These are phyloP conservation scores for Chrysopogon serrulatus DNA, from an alignment of 176 grass and related monocot genomes.

Conservation along the genomic window DNA sequence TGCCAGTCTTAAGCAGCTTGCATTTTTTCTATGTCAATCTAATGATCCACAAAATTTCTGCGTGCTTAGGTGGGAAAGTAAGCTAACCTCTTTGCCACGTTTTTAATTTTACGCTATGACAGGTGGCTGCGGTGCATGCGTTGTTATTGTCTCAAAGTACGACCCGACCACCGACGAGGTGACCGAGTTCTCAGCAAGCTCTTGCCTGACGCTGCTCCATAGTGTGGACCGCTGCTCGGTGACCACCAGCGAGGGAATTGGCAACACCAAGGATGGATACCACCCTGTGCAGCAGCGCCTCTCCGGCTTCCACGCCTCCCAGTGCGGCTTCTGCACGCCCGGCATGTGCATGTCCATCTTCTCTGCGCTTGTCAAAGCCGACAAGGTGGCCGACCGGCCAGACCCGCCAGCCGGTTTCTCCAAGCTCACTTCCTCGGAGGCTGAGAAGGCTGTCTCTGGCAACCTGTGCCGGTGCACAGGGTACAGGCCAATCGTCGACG, in stretches of 20 bases:
- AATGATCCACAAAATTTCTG: background rate
- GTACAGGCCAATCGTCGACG: slow-evolving; percentile 69
- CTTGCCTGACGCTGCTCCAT: slow-evolving; percentile 73
- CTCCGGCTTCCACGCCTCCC: slow-evolving; percentile 79
- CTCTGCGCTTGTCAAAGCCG: slow-evolving; percentile 67
- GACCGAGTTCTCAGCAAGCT: slow-evolving; percentile 54
- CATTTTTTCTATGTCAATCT: background rate
- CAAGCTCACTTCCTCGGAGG: slow-evolving; percentile 57
- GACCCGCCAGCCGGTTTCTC: slow-evolving; percentile 49
- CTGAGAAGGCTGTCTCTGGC: slow-evolving; percentile 62
- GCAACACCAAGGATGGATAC: slow-evolving; percentile 65
- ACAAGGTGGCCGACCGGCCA: slow-evolving; percentile 24
- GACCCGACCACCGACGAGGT: slow-evolving; percentile 48
- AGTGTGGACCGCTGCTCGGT: slow-evolving; percentile 58
- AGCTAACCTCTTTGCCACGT: background rate
- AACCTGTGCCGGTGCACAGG: slow-evolving; percentile 87
- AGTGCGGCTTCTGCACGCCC: slow-evolving; percentile 91
- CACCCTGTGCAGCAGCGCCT: slow-evolving; percentile 72
- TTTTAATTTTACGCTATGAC: background rate
- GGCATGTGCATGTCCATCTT: slow-evolving; percentile 95
- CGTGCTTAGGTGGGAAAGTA: background rate
- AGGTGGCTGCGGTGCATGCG: slow-evolving; percentile 95
- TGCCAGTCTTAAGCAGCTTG: background rate
- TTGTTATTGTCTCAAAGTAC: slow-evolving; percentile 71
- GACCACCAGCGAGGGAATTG: slow-evolving; percentile 82